These are phyloP conservation scores for Kazachstania viticola DNA, from an alignment of 805 yeast genomes.

Conservation along the genomic window DNA sequence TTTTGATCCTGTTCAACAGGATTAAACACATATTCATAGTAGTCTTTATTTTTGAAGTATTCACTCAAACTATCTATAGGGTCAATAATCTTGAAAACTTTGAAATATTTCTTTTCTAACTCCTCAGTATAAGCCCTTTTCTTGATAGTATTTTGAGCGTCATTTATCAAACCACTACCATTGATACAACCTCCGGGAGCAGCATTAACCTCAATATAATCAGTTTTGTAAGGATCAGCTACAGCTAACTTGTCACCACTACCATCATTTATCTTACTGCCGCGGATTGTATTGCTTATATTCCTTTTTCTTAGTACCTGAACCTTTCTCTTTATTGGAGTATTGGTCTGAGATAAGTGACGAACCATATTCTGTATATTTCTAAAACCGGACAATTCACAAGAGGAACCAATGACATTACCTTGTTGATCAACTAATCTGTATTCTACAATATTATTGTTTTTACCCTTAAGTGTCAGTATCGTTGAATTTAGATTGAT, in stretches of 20 bases:
- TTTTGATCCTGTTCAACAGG: slow-evolving; percentile 9
- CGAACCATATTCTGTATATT: slow-evolving; percentile 91
- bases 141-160: slow-evolving; percentile 22
- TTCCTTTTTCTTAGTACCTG: slow-evolving; percentile 21
- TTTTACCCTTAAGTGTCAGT: slow-evolving; percentile 48
- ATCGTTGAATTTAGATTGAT: slow-evolving; percentile 19
- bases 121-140: slow-evolving; percentile 10
- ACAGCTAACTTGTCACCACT: slow-evolving; percentile 1
- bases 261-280: background rate
- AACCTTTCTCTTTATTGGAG: slow-evolving; percentile 16
- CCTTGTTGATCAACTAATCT: slow-evolving; percentile 35
- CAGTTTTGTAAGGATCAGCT: slow-evolving; percentile 58
- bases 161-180: slow-evolving; percentile 84
- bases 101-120: slow-evolving; percentile 7
- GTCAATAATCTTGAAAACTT: slow-evolving; percentile 7
- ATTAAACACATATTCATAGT: slow-evolving; percentile 11
- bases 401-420: slow-evolving; percentile 40
- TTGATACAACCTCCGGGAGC: slow-evolving; percentile 97
- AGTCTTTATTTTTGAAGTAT: background rate
- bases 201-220: slow-evolving; percentile 92
- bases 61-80: slow-evolving; percentile 5
- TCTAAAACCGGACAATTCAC: slow-evolving; percentile 80
- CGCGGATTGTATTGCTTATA: slow-evolving; percentile 8
- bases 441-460: slow-evolving; percentile 64
- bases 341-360: slow-evolving; percentile 8